These are phyloP conservation scores for Teratosphaeria nubilosa DNA, from an alignment of 2,329 filamentous ascomycete species.

Conservation along the genomic window DNA sequence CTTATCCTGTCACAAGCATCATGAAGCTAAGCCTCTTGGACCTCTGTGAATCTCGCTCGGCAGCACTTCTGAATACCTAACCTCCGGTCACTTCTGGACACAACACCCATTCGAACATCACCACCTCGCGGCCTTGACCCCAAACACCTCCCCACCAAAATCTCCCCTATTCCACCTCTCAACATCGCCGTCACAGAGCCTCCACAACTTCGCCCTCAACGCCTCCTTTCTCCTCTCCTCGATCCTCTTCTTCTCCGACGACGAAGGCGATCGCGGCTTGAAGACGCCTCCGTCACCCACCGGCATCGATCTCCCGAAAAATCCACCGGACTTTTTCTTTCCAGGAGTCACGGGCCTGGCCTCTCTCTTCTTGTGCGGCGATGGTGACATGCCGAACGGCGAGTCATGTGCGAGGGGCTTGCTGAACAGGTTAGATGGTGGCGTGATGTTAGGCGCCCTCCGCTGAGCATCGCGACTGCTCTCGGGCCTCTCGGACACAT, in stretches of 20 bases:
- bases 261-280: constrained; percentile 9
- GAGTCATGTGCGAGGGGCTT: constrained; percentile 18
- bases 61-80: background rate
- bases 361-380: constrained; percentile 13
- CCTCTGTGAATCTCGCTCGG: background rate
- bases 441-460: constrained; percentile 16
- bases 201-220: constrained; percentile 22
- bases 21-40: background rate
- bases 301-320: constrained; percentile 6
- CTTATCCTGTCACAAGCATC: too few relatives aligned
- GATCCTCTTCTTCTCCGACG: constrained; percentile 9
- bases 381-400: constrained; percentile 13
- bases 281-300: constrained; percentile 5
- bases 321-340: background rate
- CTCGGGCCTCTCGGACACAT: constrained; percentile 9
- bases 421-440: constrained; percentile 14
- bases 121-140: constrained; percentile 22
- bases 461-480: constrained; percentile 15
- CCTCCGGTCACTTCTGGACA: background rate
- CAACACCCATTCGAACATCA: constrained; percentile 3
- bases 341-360: background rate
- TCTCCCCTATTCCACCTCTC: constrained; percentile 26
- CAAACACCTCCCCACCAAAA: constrained; percentile 21
- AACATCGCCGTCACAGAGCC: constrained; percentile 22
- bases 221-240: constrained; percentile 9